A percentile compares a stretch with the other conserved stretches of the same genome.
phyloP scores from a whole-genome alignment of 2,329 filamentous ascomycete genomes.

The Fusarium sublunatum region DNA sequence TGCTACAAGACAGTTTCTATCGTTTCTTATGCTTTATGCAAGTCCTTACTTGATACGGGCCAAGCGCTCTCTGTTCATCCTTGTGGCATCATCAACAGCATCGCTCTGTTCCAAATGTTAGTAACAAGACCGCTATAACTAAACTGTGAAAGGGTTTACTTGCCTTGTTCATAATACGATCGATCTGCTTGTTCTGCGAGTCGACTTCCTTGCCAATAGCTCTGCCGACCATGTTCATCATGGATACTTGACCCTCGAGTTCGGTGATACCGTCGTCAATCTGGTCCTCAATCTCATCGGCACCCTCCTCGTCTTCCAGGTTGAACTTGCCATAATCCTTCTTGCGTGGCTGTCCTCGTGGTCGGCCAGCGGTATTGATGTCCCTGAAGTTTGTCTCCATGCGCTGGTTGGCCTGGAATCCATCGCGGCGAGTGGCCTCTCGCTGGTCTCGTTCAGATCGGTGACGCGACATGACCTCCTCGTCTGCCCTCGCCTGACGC shows the following conservation, averaged over 20 bases:
- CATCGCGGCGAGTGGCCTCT: constrained; percentile 68
- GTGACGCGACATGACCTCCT: constrained; percentile 75
- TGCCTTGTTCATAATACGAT: constrained; percentile 82
- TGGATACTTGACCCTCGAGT: constrained; percentile 75
- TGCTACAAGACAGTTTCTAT: constrained; percentile 16
- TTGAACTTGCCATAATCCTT: constrained; percentile 73
- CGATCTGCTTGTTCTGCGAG: constrained; percentile 79
- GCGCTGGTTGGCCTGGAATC: constrained; percentile 62
- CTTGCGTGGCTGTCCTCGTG: constrained; percentile 51
- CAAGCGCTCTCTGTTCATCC: constrained; percentile 78
- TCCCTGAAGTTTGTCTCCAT: constrained; percentile 64
- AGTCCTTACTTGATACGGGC: constrained; percentile 65
- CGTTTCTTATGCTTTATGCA: neutral
- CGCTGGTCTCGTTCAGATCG: constrained; percentile 73
- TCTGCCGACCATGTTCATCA: constrained; percentile 77
- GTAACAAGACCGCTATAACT: constrained; percentile 12
- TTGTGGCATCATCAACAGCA: constrained; percentile 82
- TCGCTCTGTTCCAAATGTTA: constrained; percentile 72
- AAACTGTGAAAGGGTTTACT: constrained; percentile 34
- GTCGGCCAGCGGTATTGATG: constrained; percentile 48
- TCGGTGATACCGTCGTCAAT: constrained; percentile 72
- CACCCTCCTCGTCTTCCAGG: constrained; percentile 76
- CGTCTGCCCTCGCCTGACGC: constrained; percentile 72
- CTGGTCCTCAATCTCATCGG: constrained; percentile 58
- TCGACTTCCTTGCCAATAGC: constrained; percentile 82